These are phyloP conservation scores for Quercus berberidifolia DNA, from an alignment of 306 rosid species.

Conservation along the genomic window DNA sequence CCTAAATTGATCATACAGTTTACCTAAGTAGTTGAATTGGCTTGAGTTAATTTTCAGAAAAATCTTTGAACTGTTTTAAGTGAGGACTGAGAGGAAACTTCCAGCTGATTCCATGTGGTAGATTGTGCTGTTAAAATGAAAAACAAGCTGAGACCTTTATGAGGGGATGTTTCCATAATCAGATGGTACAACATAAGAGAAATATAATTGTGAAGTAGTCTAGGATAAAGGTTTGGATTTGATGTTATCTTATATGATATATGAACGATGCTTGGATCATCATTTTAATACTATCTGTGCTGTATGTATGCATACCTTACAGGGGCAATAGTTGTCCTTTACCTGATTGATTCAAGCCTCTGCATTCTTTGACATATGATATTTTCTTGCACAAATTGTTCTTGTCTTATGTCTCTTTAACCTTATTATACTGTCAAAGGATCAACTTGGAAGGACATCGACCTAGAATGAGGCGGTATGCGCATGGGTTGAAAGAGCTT, in stretches of 20 bases:
- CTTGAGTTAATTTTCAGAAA: not conserved
- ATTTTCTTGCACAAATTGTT: not conserved
- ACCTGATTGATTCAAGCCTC: conserved; percentile 8
- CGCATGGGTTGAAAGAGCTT: conserved; percentile 68
- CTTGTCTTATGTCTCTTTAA: not conserved
- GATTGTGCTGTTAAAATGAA: not conserved
- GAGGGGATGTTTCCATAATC: not conserved
- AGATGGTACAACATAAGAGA: not conserved
- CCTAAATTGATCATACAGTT: conserved; percentile 10
- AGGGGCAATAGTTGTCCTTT: not conserved
- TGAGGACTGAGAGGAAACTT: conserved; percentile 1
- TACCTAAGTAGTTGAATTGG: not conserved
- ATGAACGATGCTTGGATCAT: conserved; percentile 5
- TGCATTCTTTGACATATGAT: conserved; percentile 12
- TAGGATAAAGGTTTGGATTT: not conserved
- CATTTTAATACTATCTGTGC: not conserved
- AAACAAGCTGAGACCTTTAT: not conserved
- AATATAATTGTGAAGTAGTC: not conserved
- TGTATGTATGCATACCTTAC: not conserved
- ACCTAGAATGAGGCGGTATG: conserved; percentile 76
- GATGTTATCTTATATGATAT: not conserved
- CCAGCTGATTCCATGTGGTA: not conserved
- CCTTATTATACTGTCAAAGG: conserved; percentile 46
- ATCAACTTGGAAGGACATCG: conserved; percentile 73
- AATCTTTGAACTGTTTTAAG: not conserved